A percentile compares a stretch with the other conserved stretches of the same genome.
Conservation (phyloP, 306 rosid genomes). For the Cucurbita moschata region DNA sequence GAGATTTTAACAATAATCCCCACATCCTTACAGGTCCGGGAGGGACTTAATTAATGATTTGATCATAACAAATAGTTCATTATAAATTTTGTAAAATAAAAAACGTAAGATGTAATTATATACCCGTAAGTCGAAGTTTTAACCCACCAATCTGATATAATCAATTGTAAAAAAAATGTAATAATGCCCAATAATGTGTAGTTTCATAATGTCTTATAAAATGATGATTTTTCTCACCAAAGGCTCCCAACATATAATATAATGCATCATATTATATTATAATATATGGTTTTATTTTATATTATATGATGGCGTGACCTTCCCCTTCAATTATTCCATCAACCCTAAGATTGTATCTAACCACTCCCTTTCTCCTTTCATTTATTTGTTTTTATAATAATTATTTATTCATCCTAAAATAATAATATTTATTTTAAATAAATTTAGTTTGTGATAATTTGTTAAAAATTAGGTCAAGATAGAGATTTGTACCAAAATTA, state of each 20-base stretch:
- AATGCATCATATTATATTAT: neutral
- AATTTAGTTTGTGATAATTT: neutral
- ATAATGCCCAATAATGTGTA: too few species aligned
- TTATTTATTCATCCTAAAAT: neutral
- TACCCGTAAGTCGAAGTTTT: too few species aligned
- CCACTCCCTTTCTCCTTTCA: neutral
- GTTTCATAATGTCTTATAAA: too few species aligned
- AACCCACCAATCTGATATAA: too few species aligned
- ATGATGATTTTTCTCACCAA: too few species aligned
- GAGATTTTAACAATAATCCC: too few species aligned
- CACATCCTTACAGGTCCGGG: too few species aligned
- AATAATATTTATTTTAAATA: neutral
- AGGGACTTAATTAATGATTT: too few species aligned
- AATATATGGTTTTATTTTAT: neutral
- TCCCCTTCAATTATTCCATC: neutral
- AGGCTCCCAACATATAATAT: neutral
- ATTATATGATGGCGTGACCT: neutral
- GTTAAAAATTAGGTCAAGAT: neutral
- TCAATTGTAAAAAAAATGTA: too few species aligned
- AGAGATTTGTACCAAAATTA: neutral
- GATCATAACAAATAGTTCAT: too few species aligned
- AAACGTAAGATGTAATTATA: too few species aligned
- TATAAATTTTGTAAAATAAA: too few species aligned
- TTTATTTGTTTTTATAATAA: neutral
- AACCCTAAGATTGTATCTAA: neutral